Conservation (phyloP, 139 green algal genomes). For the Raphidocelis subcapitata region DNA sequence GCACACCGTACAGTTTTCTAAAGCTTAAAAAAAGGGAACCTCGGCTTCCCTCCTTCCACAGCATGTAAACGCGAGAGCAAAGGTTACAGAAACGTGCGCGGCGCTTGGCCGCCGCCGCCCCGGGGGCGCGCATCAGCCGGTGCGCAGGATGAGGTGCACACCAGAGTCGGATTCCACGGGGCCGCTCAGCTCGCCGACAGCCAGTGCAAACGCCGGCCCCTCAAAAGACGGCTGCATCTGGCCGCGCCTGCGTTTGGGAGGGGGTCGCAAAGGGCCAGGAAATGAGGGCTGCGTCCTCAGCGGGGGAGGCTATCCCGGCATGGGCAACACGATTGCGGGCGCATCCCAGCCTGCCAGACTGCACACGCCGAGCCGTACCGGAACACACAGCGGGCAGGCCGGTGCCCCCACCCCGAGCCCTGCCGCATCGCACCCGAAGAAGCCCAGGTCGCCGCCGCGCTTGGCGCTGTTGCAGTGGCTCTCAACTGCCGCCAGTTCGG, state of each 20-base stretch:
- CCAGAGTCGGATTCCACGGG: constrained; percentile 80
- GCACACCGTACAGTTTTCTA: too few species aligned
- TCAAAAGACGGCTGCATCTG: constrained; percentile 91
- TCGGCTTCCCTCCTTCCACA: too few species aligned
- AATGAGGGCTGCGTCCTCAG: neutral
- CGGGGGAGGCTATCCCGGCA: neutral
- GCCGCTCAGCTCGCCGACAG: constrained; percentile 68
- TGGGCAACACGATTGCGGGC: neutral
- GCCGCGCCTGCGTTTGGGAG: constrained; percentile 43
- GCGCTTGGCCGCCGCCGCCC: too few species aligned
- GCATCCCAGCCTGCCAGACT: neutral
- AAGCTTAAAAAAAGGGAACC: too few species aligned
- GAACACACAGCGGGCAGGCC: neutral
- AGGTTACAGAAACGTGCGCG: too few species aligned
- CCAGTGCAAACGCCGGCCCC: constrained; percentile 57
- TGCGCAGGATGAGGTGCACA: constrained; percentile 83
- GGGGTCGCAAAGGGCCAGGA: neutral
- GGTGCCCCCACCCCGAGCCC: neutral
- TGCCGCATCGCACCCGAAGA: constrained; percentile 62
- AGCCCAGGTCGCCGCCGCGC: constrained; percentile 80
- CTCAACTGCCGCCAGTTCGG: constrained; percentile 63
- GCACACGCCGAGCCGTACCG: neutral
- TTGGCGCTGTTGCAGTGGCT: constrained; percentile 83
- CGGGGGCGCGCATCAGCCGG: too few species aligned
- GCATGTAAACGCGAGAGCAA: too few species aligned